phyloP scores from a whole-genome alignment of 768 basidiomycete genomes.

The Panellus pusillus region DNA sequence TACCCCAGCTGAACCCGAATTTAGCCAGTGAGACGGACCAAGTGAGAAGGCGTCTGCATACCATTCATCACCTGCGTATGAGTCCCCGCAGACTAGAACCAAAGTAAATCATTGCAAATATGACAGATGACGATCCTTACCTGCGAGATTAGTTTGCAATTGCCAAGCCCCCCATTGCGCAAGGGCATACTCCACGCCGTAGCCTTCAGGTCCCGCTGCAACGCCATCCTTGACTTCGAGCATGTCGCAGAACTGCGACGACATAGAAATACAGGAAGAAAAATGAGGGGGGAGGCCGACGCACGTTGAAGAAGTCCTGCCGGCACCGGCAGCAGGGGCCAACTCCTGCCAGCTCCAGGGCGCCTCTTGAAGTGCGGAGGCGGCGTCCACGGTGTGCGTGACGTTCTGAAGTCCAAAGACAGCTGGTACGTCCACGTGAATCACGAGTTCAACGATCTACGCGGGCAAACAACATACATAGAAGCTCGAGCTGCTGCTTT shows the following conservation, averaged over 20 bases:
- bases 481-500: conserved; percentile 7
- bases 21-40: background rate
- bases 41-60: background rate
- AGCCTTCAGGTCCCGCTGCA: conserved; percentile 36
- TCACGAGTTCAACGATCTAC: background rate
- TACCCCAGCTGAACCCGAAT: conserved; percentile 7
- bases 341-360: conserved; percentile 51
- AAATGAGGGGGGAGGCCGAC: background rate
- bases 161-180: conserved; percentile 45
- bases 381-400: conserved; percentile 15
- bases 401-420: conserved; percentile 17
- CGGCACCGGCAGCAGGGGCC: conserved; percentile 36
- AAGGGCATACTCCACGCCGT: conserved; percentile 46
- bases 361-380: conserved; percentile 15
- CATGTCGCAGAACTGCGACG: conserved; percentile 41
- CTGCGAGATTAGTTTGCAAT: conserved; percentile 32
- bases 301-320: conserved; percentile 33
- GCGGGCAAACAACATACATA: conserved; percentile 2
- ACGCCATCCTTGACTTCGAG: conserved; percentile 47
- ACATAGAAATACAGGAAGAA: background rate
- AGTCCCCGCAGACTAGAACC: background rate
- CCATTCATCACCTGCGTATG: conserved; percentile 16
- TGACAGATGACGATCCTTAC: conserved; percentile 18
- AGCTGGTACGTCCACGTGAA: background rate
- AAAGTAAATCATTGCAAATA: background rate